These are phyloP conservation scores for Trichoderma hamatum DNA, from an alignment of 2,329 filamentous ascomycete genomes.

Conservation along the genomic window DNA sequence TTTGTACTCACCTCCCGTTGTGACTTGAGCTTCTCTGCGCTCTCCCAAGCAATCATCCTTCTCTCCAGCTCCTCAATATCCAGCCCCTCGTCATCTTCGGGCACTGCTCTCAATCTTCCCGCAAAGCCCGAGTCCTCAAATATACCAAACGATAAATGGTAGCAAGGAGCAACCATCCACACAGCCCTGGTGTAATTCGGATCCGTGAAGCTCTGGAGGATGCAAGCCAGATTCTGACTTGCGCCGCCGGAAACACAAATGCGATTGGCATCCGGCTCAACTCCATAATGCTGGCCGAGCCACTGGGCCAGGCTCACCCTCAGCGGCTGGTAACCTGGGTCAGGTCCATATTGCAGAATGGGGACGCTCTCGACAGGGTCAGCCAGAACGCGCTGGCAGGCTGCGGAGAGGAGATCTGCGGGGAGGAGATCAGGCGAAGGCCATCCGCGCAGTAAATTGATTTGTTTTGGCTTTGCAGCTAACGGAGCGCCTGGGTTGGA, in stretches of 20 bases:
- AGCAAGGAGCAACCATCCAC: conserved; percentile 82
- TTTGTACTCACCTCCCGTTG: conserved; percentile 13
- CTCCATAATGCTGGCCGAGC: conserved; percentile 65
- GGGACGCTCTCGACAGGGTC: conserved; percentile 61
- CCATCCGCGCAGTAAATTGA: conserved; percentile 72
- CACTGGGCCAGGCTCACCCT: conserved; percentile 70
- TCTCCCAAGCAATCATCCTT: conserved; percentile 38
- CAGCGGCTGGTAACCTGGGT: conserved; percentile 72
- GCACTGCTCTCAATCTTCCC: conserved; percentile 66
- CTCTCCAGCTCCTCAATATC: conserved; percentile 59
- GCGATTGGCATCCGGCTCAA: conserved; percentile 52
- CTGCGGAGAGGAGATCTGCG: conserved; percentile 60
- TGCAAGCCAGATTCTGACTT: conserved; percentile 76
- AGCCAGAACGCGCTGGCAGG: conserved; percentile 63
- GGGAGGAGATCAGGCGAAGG: conserved; percentile 67
- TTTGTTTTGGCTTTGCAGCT: conserved; percentile 41
- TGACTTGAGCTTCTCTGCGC: conserved; percentile 31
- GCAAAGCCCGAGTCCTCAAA: conserved; percentile 80
- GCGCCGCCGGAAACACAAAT: conserved; percentile 86
- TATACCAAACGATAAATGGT: conserved; percentile 82
- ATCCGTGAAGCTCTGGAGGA: conserved; percentile 81
- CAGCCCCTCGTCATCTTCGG: conserved; percentile 77
- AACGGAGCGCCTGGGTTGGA: conserved; percentile 14
- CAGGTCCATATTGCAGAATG: conserved; percentile 78
- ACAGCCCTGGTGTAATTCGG: conserved; percentile 72